A percentile compares a stretch with the other conserved stretches of the same genome.
Evolutionary conservation across 2,329 filamentous ascomycete genomes (phyloP).

Genomic region (Exophiala bonariae): DNA sequence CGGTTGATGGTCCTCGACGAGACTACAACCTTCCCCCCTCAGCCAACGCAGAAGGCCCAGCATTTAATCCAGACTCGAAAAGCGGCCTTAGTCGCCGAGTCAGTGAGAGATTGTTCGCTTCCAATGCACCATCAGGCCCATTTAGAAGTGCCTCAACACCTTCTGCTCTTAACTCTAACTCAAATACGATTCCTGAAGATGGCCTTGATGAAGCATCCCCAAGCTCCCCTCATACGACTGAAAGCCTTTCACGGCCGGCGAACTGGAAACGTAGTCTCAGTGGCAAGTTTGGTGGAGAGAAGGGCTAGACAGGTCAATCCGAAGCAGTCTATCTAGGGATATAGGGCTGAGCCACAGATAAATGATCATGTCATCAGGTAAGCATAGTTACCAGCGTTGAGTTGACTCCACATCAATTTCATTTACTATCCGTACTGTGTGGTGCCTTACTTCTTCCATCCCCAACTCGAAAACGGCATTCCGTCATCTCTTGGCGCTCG

Average conservation of each 20-base stretch:
- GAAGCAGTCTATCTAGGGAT: no score
- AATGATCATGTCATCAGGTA: no score
- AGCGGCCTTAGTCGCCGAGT: slow-evolving; percentile 20
- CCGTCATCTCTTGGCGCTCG: no score
- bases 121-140: slow-evolving; percentile 13
- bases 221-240: background rate
- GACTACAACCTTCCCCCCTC: slow-evolving; percentile 40
- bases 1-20: slow-evolving; percentile 67
- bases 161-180: background rate
- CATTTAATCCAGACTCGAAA: slow-evolving; percentile 27
- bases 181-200: background rate
- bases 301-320: no score
- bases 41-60: slow-evolving; percentile 8
- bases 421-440: no score
- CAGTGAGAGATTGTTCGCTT: slow-evolving; percentile 27
- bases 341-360: no score
- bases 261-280: background rate
- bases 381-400: no score
- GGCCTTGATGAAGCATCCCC: background rate
- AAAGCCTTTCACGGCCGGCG: background rate
- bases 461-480: no score
- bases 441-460: no score
- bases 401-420: no score
- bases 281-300: background rate
- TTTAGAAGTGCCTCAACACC: slow-evolving; percentile 14